phyloP scores from a whole-genome alignment of 805 yeast genomes.

The Saccharomycopsis guyanensis region DNA sequence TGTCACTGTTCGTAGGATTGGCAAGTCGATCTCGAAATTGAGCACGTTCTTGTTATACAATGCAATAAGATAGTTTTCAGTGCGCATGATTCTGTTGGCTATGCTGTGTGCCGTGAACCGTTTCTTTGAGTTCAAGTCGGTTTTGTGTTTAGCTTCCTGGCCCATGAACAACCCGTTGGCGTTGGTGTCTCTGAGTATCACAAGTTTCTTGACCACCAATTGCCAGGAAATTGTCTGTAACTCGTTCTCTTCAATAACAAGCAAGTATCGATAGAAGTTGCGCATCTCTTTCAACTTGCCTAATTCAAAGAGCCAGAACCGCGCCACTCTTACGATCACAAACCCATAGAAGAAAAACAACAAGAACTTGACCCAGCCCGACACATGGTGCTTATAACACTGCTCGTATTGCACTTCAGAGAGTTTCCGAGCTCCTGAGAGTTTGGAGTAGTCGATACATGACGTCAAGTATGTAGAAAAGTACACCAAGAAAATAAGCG shows the following conservation, averaged over 20 bases:
- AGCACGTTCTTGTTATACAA: slow-evolving; percentile 71
- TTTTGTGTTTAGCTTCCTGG: slow-evolving; percentile 34
- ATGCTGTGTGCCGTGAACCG: slow-evolving; percentile 87
- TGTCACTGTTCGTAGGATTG: slow-evolving; percentile 25
- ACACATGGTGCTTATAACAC: slow-evolving; percentile 28
- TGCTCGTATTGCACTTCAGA: slow-evolving; percentile 32
- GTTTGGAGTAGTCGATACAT: slow-evolving; percentile 64
- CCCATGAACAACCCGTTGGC: slow-evolving; percentile 34
- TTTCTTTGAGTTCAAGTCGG: slow-evolving; percentile 60
- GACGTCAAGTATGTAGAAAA: slow-evolving; percentile 72
- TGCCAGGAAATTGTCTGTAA: slow-evolving; percentile 93
- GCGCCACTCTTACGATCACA: slow-evolving; percentile 43
- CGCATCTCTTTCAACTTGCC: slow-evolving; percentile 65
- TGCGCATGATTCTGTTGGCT: slow-evolving; percentile 93
- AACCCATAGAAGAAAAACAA: slow-evolving; percentile 28
- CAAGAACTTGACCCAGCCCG: slow-evolving; percentile 24
- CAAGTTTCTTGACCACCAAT: slow-evolving; percentile 66
- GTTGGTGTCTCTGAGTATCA: slow-evolving; percentile 72
- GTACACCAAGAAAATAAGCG: slow-evolving; percentile 70
- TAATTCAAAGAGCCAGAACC: slow-evolving; percentile 51
- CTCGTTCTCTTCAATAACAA: slow-evolving; percentile 71
- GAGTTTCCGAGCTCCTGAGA: slow-evolving; percentile 27
- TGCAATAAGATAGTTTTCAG: slow-evolving; percentile 90
- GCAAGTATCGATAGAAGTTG: slow-evolving; percentile 65
- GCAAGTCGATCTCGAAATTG: slow-evolving; percentile 54